Evolutionary conservation across 768 basidiomycete genomes (phyloP).

Genomic region (Auricularia cornea): DNA sequence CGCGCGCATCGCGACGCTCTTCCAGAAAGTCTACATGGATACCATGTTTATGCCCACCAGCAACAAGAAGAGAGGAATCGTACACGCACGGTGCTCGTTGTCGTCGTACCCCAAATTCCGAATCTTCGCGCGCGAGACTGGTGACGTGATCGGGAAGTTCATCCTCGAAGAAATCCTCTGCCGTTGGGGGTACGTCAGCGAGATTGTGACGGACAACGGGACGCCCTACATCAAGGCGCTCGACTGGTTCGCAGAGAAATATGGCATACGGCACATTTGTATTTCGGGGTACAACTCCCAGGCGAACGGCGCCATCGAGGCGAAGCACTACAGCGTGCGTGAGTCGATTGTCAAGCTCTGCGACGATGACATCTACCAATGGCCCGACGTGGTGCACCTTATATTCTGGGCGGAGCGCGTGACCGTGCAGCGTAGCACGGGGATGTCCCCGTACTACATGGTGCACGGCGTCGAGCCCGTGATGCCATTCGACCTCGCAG

Average conservation of each 20-base stretch:
- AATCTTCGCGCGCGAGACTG: constrained; percentile 22
- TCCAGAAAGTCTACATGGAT: constrained; percentile 31
- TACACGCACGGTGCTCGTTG: constrained; percentile 30
- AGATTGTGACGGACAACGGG: constrained; percentile 37
- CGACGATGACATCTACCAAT: constrained; percentile 15
- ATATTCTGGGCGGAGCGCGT: constrained; percentile 31
- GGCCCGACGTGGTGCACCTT: constrained; percentile 11
- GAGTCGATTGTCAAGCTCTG: constrained; percentile 24
- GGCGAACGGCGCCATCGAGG: constrained; percentile 31
- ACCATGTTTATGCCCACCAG: constrained; percentile 33
- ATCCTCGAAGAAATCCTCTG: constrained; percentile 31
- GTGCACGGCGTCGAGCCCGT: constrained; percentile 21
- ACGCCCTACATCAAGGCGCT: constrained; percentile 4
- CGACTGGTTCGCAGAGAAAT: constrained; percentile 5
- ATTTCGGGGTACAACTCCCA: constrained; percentile 36
- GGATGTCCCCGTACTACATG: constrained; percentile 18
- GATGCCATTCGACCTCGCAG: constrained; percentile 25
- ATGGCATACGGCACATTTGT: constrained; percentile 16
- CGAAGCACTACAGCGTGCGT: constrained; percentile 21
- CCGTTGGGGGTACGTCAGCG: constrained; percentile 27
- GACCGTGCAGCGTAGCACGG: constrained; percentile 13
- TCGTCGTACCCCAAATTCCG: constrained; percentile 26
- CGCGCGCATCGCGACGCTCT: constrained; percentile 15
- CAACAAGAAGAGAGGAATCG: constrained; percentile 25
- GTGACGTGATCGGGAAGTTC: constrained; percentile 18